A percentile compares a stretch with the other conserved stretches of the same genome.
Conservation (phyloP, 352 stramenopile genomes). For the Globisporangium lucens region DNA sequence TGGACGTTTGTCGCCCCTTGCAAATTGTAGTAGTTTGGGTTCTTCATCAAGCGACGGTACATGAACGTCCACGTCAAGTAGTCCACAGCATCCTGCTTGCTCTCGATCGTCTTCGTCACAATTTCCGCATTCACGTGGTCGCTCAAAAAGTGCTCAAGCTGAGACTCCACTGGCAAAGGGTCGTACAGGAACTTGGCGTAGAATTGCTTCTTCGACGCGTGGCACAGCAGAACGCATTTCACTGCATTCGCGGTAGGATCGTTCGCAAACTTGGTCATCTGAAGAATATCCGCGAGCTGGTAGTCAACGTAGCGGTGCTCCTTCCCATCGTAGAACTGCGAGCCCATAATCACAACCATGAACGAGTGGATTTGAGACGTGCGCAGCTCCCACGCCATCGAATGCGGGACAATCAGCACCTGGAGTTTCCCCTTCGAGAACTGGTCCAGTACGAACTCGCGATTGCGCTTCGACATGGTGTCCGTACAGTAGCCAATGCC, state of each 20-base stretch:
- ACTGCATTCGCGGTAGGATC: constrained; percentile 59
- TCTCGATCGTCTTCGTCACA: constrained; percentile 98
- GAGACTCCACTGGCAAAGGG: constrained; percentile 98
- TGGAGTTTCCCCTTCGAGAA: constrained; percentile 88
- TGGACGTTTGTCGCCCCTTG: constrained; percentile 89
- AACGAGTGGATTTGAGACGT: constrained; percentile 76
- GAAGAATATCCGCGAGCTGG: constrained; percentile 94
- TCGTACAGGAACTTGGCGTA: constrained; percentile 99
- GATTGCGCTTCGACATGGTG: constrained; percentile 91
- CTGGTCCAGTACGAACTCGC: constrained; percentile 83
- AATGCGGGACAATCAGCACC: constrained; percentile 94
- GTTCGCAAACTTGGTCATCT: constrained; percentile 95
- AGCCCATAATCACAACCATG: constrained; percentile 97
- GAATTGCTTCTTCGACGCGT: constrained; percentile 97
- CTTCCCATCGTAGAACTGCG: constrained; percentile 96
- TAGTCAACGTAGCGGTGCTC: constrained; percentile 97
- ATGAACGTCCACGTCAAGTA: constrained; percentile 99
- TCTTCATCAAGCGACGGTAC: constrained; percentile 98
- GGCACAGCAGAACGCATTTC: constrained; percentile 96
- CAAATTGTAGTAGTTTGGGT: constrained; percentile 99
- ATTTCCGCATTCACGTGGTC: constrained; percentile 99
- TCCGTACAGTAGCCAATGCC: constrained; percentile 97
- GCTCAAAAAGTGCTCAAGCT: constrained; percentile 97
- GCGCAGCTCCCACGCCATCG: constrained; percentile 91
- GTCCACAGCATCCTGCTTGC: constrained; percentile 98